Base-by-base conservation (phyloP, 495 filamentous ascomycete species). In the Aspergillus taichungensis region DNA sequence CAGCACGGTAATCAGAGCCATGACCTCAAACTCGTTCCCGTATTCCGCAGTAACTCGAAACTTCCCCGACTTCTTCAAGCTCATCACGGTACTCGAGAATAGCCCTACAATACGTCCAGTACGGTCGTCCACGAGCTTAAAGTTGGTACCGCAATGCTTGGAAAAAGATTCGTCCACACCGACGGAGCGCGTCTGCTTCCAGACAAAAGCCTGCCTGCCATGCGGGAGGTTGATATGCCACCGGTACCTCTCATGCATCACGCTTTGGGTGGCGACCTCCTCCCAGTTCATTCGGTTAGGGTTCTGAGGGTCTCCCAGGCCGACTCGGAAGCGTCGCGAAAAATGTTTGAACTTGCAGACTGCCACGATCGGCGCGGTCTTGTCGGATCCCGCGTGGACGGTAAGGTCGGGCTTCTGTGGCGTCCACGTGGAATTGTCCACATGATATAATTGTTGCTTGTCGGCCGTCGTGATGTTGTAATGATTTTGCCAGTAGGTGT, bases 301-400 rank as follows among this genome's bases (percentile, higher is more conserved):
- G 1, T 46, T 30, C 11, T 49, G 35, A 0, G 59, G 59, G 34
- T 66, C 55, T 31, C 60, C 61, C 8, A 67, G 50, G 10, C 65
- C 62, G 32, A 68, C 48, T 38, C 59, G 55, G 13, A 52, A 40
- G 46, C 62, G 54, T 24, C 54, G 48, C 5, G 65, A 66, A 43
- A 70, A 61, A 34, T 63, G 61, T 10, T 49, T 52, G 53, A 59
- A 70, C 42, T 64, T 61, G 47, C 55, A 59, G 6, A 61, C 50
- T 0, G 53, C 63, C 32, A 46, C 55, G 13, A 63, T 44, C 9
- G 61, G 61, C 6, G 46, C 56, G 2, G 40, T 53, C 10, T 51
- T 50, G 51, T 62, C 51, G 1, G 43, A 6, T 8, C 64, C 59
- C 8, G 47, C 30, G 46, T 71, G 62, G 45, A 66, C 54, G 3